These are phyloP conservation scores for Buddleja alternifolia DNA, from an alignment of 257 asterid genomes.

Conservation along the genomic window DNA sequence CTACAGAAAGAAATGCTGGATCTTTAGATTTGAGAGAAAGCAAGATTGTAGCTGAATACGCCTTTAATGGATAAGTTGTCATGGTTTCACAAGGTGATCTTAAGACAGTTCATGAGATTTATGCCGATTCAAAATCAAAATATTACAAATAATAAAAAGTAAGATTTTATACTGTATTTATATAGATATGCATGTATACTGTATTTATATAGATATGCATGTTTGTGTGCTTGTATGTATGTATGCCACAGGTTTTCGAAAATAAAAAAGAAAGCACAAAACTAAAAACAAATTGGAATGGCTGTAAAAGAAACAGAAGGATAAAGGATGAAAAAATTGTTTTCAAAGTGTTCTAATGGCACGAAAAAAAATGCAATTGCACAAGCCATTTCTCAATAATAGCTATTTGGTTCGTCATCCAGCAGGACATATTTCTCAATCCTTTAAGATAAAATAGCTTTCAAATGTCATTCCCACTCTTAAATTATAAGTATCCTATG, in stretches of 20 bases:
- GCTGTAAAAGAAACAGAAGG: neutral
- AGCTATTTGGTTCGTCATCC: conserved; percentile 4
- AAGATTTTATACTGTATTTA: neutral
- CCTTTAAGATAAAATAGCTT: neutral
- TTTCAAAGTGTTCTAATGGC: neutral
- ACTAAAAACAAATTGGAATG: neutral
- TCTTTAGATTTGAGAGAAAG: no score
- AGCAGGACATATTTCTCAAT: neutral
- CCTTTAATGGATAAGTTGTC: neutral
- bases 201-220: no score
- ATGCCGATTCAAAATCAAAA: neutral
- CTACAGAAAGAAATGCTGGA: conserved; percentile 7
- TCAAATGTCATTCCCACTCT: neutral
- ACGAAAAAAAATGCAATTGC: neutral
- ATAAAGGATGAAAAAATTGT: neutral
- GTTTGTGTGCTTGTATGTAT: neutral
- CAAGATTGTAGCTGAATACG: no score
- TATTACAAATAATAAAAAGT: neutral
- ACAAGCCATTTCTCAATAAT: neutral
- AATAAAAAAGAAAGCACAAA: neutral
- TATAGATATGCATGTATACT: no score
- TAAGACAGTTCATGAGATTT: conserved; percentile 4
- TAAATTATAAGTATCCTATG: conserved; percentile 4
- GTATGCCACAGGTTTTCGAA: neutral
- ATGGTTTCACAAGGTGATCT: neutral